phyloP scores from a whole-genome alignment of 805 yeast genomes.

The Lachancea meyersii region DNA sequence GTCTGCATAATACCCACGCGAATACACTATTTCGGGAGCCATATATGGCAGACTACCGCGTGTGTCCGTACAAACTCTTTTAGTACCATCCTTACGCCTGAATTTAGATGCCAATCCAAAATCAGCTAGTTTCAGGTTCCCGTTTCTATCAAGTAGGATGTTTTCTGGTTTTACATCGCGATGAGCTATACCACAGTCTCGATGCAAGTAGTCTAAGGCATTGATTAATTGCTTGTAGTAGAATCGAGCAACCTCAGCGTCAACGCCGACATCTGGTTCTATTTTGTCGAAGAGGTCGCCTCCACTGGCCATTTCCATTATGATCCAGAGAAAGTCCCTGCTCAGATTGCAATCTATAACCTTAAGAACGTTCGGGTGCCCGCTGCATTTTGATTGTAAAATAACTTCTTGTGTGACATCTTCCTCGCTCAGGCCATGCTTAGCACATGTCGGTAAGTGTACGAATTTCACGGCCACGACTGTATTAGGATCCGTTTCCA shows the following conservation, averaged over 20 bases:
- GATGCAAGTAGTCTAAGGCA: slow-evolving; percentile 56
- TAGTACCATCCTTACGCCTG: slow-evolving; percentile 43
- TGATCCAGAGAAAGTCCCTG: slow-evolving; percentile 54
- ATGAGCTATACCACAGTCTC: slow-evolving; percentile 60
- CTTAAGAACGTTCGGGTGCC: slow-evolving; percentile 55
- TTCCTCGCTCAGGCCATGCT: slow-evolving; percentile 34
- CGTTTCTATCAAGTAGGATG: slow-evolving; percentile 53
- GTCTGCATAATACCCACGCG: slow-evolving; percentile 48
- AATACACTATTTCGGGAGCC: slow-evolving; percentile 61
- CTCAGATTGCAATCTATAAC: slow-evolving; percentile 50
- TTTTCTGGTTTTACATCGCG: slow-evolving; percentile 77
- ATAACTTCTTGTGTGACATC: slow-evolving; percentile 48
- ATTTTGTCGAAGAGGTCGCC: slow-evolving; percentile 77
- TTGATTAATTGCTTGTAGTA: slow-evolving; percentile 60
- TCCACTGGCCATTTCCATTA: slow-evolving; percentile 62
- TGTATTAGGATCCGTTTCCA: slow-evolving; percentile 32
- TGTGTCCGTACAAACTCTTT: slow-evolving; percentile 43
- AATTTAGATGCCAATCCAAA: slow-evolving; percentile 68
- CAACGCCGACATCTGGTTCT: slow-evolving; percentile 69
- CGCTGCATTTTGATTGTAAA: slow-evolving; percentile 52
- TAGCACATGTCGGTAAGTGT: slow-evolving; percentile 36
- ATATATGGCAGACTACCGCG: slow-evolving; percentile 74
- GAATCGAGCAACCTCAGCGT: slow-evolving; percentile 58
- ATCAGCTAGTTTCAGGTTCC: slow-evolving; percentile 69
- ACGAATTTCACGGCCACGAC: slow-evolving; percentile 56